phyloP scores from a whole-genome alignment of 257 asterid genomes.

The Asclepias syriaca region DNA sequence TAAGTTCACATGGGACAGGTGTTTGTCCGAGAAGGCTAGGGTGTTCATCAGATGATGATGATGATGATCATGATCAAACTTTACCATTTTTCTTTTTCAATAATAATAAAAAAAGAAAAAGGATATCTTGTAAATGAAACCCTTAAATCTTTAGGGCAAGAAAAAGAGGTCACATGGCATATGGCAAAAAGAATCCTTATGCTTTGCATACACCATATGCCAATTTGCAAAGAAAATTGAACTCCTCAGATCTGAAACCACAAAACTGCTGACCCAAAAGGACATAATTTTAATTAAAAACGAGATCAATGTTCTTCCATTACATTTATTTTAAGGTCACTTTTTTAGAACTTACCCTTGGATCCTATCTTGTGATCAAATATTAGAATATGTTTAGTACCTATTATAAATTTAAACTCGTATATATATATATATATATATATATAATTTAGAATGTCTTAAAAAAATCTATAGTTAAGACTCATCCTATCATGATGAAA shows the following conservation, averaged over 20 bases:
- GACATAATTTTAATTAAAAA: not conserved
- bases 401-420: too few species aligned
- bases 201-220: conserved; percentile 3
- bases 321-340: not conserved
- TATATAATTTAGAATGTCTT: too few species aligned
- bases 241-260: not conserved
- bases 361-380: not conserved
- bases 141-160: conserved; percentile 11
- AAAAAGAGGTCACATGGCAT: conserved; percentile 27
- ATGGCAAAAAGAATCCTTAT: conserved; percentile 26
- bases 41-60: not conserved
- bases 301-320: not conserved
- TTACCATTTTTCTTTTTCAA: not conserved
- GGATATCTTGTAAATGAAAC: conserved; percentile 1
- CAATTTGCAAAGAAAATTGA: not conserved
- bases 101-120: not conserved
- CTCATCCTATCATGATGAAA: too few species aligned
- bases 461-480: too few species aligned
- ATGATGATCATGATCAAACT: not conserved
- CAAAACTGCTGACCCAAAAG: not conserved
- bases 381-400: too few species aligned
- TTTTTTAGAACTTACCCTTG: not conserved
- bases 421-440: too few species aligned
- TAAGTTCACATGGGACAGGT: conserved; percentile 22
- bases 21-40: conserved; percentile 3